Evolutionary conservation across 352 stramenopile species (phyloP), one percentile per base, ranked within the genome.

Genomic region (Pythium chondricola): DNA sequence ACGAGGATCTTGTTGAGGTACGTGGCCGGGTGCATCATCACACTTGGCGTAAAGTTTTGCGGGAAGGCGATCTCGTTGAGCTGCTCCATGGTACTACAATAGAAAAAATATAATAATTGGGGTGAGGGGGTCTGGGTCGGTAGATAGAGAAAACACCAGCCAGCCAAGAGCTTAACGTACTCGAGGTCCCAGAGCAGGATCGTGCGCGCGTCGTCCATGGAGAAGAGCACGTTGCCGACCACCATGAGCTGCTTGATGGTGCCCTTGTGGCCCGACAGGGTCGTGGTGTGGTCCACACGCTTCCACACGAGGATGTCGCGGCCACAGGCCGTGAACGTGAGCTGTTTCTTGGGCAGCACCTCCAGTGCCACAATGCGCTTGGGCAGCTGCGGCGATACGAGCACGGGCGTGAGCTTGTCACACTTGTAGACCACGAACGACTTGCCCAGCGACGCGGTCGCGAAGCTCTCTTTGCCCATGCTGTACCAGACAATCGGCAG

Each of bases 1-100:
- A 98, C 57, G 16, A 97, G 53, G 33, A 97, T 71, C 71, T 98
- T 98, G 81, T 98, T 97, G 10, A 98, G 50, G 66, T 97, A 98
- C 36, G 91, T 97, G 36, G 78, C 65, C 18, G 92, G 92, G 61
- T 98, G 92, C 55, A 96, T 50, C 50, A 97, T 78, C 18, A 75
- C 68, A 6, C 76, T 82, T 21, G 83, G 82, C 21, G 74, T 87
- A 46, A 93, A 93, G 0, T 51, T 41, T 6, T 36, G 24, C 2
- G 69, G 56, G 36, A 94, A 92, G 16, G 33, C 59, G 41, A 89
- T 33, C 16, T 69, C 67, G 33, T 87, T 64, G 18, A 92, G 33
- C 37, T 70, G 40, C 37, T 83, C 64, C 63, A 87, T 77, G 6
- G 76, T 79, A 16, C 63, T 76, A 39, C 26, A 67, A 18, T 5